These are phyloP conservation scores for Eucalyptus albens DNA, from an alignment of 345 rosid species.

Conservation along the genomic window DNA sequence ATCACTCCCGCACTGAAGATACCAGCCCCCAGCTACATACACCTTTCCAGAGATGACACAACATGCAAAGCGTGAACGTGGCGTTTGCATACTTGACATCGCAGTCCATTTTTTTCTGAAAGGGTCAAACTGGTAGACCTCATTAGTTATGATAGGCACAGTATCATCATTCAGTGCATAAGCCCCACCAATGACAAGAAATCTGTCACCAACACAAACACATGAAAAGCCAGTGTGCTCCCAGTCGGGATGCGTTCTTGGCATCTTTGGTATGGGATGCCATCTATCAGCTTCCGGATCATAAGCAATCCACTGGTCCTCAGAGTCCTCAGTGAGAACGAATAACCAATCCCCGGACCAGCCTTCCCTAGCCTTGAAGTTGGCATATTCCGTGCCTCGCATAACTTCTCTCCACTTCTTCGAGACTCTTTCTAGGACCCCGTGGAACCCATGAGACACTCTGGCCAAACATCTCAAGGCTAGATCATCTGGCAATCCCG, in stretches of 20 bases:
- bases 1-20: conserved; percentile 25
- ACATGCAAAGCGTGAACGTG: conserved; percentile 76
- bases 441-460: conserved; percentile 68
- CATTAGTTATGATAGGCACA: conserved; percentile 27
- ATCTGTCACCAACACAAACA: conserved; percentile 39
- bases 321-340: conserved; percentile 48
- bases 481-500: conserved; percentile 74
- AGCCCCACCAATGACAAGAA: conserved; percentile 71
- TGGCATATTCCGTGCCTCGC: conserved; percentile 41
- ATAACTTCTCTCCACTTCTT: conserved; percentile 66
- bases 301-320: conserved; percentile 71
- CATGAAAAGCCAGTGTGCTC: conserved; percentile 58
- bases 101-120: conserved; percentile 51
- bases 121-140: conserved; percentile 61
- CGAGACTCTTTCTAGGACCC: conserved; percentile 49
- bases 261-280: conserved; percentile 57
- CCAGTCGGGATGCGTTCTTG: conserved; percentile 17
- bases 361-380: conserved; percentile 40
- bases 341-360: conserved; percentile 76
- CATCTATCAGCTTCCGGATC: conserved; percentile 76
- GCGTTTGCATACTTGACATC: conserved; percentile 49
- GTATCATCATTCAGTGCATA: conserved; percentile 15
- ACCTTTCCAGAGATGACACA: conserved; percentile 56
- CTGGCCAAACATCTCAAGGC: conserved; percentile 62
- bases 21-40: conserved; percentile 73